phyloP scores from a whole-genome alignment of 2,329 filamentous ascomycete species.

The Akanthomyces muscarius region DNA sequence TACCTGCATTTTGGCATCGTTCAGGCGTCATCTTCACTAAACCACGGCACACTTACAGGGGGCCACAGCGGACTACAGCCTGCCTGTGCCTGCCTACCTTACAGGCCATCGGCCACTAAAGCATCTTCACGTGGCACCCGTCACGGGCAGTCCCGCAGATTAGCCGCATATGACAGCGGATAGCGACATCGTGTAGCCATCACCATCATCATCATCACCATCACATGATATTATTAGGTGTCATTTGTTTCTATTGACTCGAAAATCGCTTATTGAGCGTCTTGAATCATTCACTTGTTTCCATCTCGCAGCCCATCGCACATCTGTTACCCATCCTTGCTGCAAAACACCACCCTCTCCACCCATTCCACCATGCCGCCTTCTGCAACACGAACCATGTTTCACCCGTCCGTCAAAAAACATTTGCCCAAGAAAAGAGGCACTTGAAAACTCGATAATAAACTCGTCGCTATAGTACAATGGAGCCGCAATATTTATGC shows the following conservation, averaged over 20 bases:
- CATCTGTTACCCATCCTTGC: not conserved
- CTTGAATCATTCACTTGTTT: not conserved
- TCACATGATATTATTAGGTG: not conserved
- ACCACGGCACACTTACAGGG: not conserved
- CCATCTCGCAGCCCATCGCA: not conserved
- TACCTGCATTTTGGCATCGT: not conserved
- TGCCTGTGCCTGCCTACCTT: not conserved
- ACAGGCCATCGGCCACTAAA: constrained; percentile 7
- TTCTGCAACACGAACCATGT: constrained; percentile 1
- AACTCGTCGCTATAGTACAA: not conserved
- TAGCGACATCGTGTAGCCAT: not conserved
- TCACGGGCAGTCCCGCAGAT: not conserved
- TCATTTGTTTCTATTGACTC: not conserved
- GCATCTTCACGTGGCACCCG: not conserved
- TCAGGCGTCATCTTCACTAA: not conserved
- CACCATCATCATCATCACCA: not conserved
- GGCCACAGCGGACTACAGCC: too few species aligned
- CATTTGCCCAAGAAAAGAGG: not conserved
- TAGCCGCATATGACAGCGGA: constrained; percentile 9
- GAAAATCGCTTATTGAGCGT: not conserved
- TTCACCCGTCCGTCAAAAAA: not conserved
- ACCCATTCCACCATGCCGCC: not conserved
- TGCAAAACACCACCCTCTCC: not conserved
- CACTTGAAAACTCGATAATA: not conserved
- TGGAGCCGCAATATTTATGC: too few species aligned